These are phyloP conservation scores for Trichoderma atrobrunneum DNA, from an alignment of 2,329 filamentous ascomycete species.

Conservation along the genomic window DNA sequence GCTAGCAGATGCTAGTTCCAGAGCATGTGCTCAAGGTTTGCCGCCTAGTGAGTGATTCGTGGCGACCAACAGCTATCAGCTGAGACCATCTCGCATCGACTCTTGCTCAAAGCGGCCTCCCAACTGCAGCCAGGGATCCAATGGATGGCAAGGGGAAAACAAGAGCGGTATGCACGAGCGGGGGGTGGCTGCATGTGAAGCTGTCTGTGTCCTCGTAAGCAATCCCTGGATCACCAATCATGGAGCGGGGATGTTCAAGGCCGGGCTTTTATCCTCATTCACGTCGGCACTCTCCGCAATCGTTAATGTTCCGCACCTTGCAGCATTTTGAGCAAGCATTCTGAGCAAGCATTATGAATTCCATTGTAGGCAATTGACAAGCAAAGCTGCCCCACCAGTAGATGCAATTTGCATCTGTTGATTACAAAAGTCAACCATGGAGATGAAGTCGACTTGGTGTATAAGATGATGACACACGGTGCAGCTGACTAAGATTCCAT, in stretches of 20 bases:
- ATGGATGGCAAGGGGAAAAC: not conserved
- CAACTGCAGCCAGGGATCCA: not conserved
- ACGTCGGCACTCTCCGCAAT: not conserved
- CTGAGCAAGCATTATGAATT: not conserved
- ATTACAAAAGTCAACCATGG: not conserved
- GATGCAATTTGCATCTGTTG: not conserved
- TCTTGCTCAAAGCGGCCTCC: not conserved
- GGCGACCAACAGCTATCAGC: not conserved
- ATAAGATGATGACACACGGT: not conserved
- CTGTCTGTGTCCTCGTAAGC: not conserved
- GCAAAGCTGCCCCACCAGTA: not conserved
- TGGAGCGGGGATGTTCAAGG: not conserved
- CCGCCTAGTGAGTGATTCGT: not conserved
- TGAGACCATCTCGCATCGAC: not conserved
- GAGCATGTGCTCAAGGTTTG: constrained; percentile 8
- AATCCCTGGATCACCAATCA: not conserved
- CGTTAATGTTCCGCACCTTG: not conserved
- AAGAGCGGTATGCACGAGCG: constrained; percentile 2
- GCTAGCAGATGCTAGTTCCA: not conserved
- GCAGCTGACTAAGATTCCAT: not conserved
- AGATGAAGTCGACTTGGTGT: not conserved
- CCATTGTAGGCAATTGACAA: not conserved
- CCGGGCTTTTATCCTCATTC: not conserved
- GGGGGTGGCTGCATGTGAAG: not conserved
- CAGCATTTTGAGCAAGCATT: not conserved